Conservation (phyloP, 495 filamentous ascomycete genomes). For the Penicillium cosmopolitanum region DNA sequence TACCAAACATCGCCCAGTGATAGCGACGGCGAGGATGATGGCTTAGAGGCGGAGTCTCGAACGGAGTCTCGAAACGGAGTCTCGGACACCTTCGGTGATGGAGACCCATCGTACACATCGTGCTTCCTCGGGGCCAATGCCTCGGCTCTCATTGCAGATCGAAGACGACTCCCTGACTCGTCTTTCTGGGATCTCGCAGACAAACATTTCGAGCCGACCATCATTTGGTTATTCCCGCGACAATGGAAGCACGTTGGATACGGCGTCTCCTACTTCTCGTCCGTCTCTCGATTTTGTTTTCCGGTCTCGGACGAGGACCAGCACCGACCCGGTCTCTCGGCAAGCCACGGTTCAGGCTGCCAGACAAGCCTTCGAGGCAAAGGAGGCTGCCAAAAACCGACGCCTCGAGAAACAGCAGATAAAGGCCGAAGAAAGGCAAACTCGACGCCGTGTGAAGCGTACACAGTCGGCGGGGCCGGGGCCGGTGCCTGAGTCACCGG, state of each 20-base stretch:
- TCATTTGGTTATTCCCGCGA: constrained; percentile 55
- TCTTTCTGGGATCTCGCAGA: constrained; percentile 54
- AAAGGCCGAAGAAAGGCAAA: constrained; percentile 51
- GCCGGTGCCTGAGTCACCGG: constrained; percentile 14
- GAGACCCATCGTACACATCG: constrained; percentile 35
- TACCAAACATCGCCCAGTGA: constrained; percentile 52
- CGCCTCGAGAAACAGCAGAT: constrained; percentile 59
- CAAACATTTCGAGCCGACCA: constrained; percentile 53
- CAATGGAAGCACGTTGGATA: constrained; percentile 45
- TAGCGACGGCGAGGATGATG: constrained; percentile 46
- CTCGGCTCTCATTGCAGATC: constrained; percentile 48
- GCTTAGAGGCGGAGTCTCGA: constrained; percentile 30
- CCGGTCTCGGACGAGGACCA: constrained; percentile 49
- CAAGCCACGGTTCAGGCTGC: constrained; percentile 58
- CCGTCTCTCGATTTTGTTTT: constrained; percentile 62
- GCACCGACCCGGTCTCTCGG: constrained; percentile 53
- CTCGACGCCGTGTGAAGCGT: constrained; percentile 40
- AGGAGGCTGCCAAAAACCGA: constrained; percentile 60
- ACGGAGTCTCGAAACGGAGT: constrained; percentile 28
- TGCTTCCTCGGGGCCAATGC: constrained; percentile 36
- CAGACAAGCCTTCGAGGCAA: constrained; percentile 60
- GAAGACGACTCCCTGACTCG: constrained; percentile 52
- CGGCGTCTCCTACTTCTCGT: constrained; percentile 53
- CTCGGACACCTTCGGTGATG: constrained; percentile 21
- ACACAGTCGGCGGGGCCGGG: constrained; percentile 20